Evolutionary conservation across 345 rosid genomes (phyloP).

Genomic region (Syzygium jambos): DNA sequence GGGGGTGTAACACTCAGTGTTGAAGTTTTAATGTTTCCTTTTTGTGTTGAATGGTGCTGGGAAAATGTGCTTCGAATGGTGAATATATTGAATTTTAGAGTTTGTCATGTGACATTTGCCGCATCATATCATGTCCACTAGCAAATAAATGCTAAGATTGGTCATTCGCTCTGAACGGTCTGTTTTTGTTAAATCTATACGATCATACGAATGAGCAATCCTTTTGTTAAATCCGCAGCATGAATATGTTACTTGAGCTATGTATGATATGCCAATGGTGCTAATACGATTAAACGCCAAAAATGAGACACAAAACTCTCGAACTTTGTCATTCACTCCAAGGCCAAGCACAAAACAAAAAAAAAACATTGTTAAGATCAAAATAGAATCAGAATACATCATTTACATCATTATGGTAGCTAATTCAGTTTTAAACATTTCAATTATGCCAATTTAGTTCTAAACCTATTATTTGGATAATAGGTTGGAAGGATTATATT

Average conservation of each 20-base stretch:
- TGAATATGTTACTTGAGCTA: not conserved
- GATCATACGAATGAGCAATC: not conserved
- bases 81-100: not conserved
- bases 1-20: too few relatives aligned
- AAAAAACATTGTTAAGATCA: not conserved
- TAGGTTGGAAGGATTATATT: too few relatives aligned
- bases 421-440: too few relatives aligned
- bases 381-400: not conserved
- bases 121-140: not conserved
- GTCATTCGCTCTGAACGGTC: accelerated
- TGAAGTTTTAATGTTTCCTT: not conserved
- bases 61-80: not conserved
- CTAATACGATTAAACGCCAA: not conserved
- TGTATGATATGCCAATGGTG: not conserved
- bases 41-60: not conserved
- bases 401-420: not conserved
- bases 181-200: not conserved
- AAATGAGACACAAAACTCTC: not conserved
- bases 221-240: not conserved
- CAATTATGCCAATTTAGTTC: too few relatives aligned
- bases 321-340: not conserved
- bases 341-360: not conserved
- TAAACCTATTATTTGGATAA: too few relatives aligned
- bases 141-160: not conserved
- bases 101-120: not conserved